Evolutionary conservation across 352 stramenopile species (phyloP).

Genomic region (Globisporangium solare): DNA sequence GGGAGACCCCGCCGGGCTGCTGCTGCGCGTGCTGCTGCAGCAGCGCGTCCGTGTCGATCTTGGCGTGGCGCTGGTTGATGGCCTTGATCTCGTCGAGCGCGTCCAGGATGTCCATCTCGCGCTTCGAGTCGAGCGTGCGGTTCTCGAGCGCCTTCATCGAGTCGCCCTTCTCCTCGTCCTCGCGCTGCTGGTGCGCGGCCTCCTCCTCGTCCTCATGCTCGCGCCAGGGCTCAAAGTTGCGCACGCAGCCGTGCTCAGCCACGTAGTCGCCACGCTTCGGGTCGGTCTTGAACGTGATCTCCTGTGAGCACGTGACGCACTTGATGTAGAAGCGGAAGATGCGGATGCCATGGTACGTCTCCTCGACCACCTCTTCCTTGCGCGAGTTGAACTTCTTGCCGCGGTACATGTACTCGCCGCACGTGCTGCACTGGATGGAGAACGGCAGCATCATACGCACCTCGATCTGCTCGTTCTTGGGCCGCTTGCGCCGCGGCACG

Average conservation of each 20-base stretch:
- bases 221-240: conserved; percentile 97
- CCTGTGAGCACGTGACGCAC: conserved; percentile 91
- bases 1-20: conserved; percentile 16
- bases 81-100: conserved; percentile 98
- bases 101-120: conserved; percentile 99
- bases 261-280: conserved; percentile 98
- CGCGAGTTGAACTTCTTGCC: conserved; percentile 99
- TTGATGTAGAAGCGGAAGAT: conserved; percentile 99
- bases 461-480: conserved; percentile 94
- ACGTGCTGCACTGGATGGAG: conserved; percentile 96
- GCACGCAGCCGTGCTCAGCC: conserved; percentile 93
- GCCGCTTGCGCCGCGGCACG: conserved; percentile 91
- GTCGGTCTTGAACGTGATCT: conserved; percentile 99
- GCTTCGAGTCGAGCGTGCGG: conserved; percentile 96
- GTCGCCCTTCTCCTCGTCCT: conserved; percentile 94
- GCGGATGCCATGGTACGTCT: conserved; percentile 96
- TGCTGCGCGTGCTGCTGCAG: conserved; percentile 51
- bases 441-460: conserved; percentile 99
- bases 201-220: conserved; percentile 82
- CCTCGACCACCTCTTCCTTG: conserved; percentile 95
- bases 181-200: conserved; percentile 57
- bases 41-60: conserved; percentile 83
- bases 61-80: conserved; percentile 95
- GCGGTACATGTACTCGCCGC: conserved; percentile 98
- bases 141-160: conserved; percentile 98